Conservation (phyloP, 768 basidiomycete genomes). For the Rhodotorula kratochvilovae region DNA sequence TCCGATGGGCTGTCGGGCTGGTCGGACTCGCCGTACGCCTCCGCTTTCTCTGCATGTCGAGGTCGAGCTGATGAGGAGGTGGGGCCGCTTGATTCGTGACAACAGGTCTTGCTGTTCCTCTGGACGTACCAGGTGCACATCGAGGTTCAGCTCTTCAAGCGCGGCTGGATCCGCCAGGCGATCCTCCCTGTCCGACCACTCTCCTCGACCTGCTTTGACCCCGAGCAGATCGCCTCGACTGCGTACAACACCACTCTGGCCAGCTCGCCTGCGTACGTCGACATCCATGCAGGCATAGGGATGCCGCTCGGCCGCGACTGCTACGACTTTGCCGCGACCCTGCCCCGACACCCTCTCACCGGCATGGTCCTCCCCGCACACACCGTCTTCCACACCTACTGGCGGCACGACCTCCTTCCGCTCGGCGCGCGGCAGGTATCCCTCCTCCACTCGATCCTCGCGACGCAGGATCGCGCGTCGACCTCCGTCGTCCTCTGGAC, state of each 20-base stretch:
- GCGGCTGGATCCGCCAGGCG: slow-evolving; percentile 68
- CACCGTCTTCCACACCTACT: slow-evolving; percentile 82
- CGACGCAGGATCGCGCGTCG: slow-evolving; percentile 69
- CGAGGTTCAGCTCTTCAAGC: slow-evolving; percentile 72
- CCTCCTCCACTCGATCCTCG: slow-evolving; percentile 89
- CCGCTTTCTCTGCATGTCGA: not conserved
- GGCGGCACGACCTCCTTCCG: slow-evolving; percentile 79
- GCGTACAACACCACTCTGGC: slow-evolving; percentile 63
- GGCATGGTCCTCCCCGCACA: slow-evolving; percentile 39
- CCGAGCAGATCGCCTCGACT: slow-evolving; percentile 54
- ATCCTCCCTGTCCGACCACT: slow-evolving; percentile 64
- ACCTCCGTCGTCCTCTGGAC: slow-evolving; percentile 83
- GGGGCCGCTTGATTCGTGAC: too few species aligned
- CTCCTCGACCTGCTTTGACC: slow-evolving; percentile 66
- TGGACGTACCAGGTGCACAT: slow-evolving; percentile 65
- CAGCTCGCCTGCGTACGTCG: slow-evolving; percentile 59
- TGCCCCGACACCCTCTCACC: slow-evolving; percentile 51
- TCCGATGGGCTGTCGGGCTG: not conserved
- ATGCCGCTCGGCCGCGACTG: slow-evolving; percentile 80
- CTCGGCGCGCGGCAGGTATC: slow-evolving; percentile 79
- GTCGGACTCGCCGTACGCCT: not conserved
- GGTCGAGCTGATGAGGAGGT: not conserved
- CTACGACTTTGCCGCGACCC: slow-evolving; percentile 84
- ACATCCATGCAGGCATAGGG: slow-evolving; percentile 73
- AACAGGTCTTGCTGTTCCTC: slow-evolving; percentile 54